Evolutionary conservation across 441 rosid genomes (phyloP), one percentile per base, ranked within the genome.

Genomic region (Macaranga tanarius): DNA sequence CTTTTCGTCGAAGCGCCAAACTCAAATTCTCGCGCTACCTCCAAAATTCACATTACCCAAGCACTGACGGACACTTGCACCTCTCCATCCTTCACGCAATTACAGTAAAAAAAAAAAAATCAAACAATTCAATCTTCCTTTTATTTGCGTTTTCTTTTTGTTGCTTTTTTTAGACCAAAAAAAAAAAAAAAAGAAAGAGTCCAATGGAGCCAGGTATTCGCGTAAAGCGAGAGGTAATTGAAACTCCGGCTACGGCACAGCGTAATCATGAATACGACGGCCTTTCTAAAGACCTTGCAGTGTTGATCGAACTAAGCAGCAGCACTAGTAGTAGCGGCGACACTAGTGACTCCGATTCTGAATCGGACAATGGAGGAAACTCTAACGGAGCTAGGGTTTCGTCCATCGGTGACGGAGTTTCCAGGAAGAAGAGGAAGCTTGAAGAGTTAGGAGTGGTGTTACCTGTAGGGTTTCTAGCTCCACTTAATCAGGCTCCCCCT

Each of bases 251-350:
- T 38, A 5, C 72, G 10, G 26, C 76, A 12, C 63, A 48, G 17
- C 57, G 72, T 16, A 70, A 22, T 70, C 73, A 1, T 26, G 62
- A 52, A 6, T 26, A 69, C 68, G 74, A 40, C 58, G n/a, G 17
- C 11, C 74, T 38, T 64, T 28, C 75, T 17, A 45, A 51, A 34
- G 50, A 70, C 16, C 60, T 82, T 23, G 59, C 61, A 5, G 62
- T 82, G n/a, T 76, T 86, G 8, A 87, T 89, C 78, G 80, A 86
- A 15, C 79, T 91, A 60, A 69, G 69, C 28, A 82, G 76, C 65
- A 69, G 69, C 52, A 82, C 75, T 42, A 77, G 80, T 56, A 42
- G 68, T 56, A 67, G 83, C 67, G 55, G 82, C 56, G 83, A 88
- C 72, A 76, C 84, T 75, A 81, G 82, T 77, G 88, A 71, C 25